These are phyloP conservation scores for Rhizopogon vinicolor DNA, from an alignment of 768 basidiomycete genomes.

Conservation along the genomic window DNA sequence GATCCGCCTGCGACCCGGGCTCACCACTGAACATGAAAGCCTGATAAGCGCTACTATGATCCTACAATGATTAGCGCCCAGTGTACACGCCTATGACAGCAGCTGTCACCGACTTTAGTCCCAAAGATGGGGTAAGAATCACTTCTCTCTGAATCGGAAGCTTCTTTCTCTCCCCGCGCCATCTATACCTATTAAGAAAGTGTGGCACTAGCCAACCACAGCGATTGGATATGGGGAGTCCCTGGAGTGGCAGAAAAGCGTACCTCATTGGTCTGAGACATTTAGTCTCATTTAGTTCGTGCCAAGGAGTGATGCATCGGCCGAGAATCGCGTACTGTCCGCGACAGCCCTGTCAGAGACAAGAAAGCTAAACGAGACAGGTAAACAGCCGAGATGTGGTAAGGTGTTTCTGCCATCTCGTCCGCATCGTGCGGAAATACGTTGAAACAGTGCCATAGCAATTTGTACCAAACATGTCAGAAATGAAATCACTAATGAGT, in stretches of 20 bases:
- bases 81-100: too few relatives aligned
- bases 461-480: background rate
- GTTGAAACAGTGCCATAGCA: too few relatives aligned
- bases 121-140: too few relatives aligned
- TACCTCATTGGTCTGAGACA: background rate
- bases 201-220: background rate
- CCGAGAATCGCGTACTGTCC: background rate
- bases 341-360: background rate
- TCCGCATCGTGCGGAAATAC: background rate
- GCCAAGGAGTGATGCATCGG: background rate
- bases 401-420: background rate
- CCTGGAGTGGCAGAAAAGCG: background rate
- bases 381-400: background rate
- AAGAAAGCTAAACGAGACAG: background rate
- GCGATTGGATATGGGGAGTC: background rate
- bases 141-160: too few relatives aligned
- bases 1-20: background rate
- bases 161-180: too few relatives aligned
- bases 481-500: background rate
- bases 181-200: background rate
- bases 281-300: too few relatives aligned
- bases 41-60: background rate
- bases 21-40: background rate
- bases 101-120: too few relatives aligned
- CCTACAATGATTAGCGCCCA: too few relatives aligned